A percentile compares a stretch with the other conserved stretches of the same genome.
phyloP scores from a whole-genome alignment of 495 filamentous ascomycete genomes.

The Hypoxylon fuscum region DNA sequence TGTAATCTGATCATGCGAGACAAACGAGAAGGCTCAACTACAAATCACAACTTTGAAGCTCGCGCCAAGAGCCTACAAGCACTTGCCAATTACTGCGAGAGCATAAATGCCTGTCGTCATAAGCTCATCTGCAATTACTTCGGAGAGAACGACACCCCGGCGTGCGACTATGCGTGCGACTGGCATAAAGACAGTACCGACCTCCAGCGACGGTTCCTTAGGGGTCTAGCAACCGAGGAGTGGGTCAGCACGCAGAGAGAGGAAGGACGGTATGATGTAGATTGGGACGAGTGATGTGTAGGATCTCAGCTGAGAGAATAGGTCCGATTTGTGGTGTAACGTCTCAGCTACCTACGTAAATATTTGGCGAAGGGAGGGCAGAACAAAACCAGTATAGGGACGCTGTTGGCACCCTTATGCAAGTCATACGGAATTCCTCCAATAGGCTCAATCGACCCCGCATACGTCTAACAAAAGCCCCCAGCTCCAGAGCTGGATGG shows the following conservation, averaged over 20 bases:
- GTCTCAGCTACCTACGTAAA: not conserved
- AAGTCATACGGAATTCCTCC: conserved; percentile 39
- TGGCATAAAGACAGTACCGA: conserved; percentile 78
- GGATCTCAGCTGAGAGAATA: conserved; percentile 2
- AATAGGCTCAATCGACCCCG: conserved; percentile 37
- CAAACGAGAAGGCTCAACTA: conserved; percentile 48
- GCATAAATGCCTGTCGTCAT: conserved; percentile 76
- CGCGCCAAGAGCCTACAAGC: conserved; percentile 60
- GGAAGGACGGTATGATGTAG: conserved; percentile 60
- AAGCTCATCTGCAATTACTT: conserved; percentile 81
- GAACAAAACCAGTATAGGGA: conserved; percentile 8
- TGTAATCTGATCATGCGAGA: conserved; percentile 63
- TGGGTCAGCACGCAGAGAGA: conserved; percentile 77
- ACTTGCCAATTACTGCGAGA: conserved; percentile 84
- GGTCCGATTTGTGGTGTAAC: conserved; percentile 25
- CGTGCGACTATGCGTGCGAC: conserved; percentile 89
- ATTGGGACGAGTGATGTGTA: conserved; percentile 50
- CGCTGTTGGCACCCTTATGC: conserved; percentile 24
- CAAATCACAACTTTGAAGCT: conserved; percentile 47
- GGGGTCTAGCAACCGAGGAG: conserved; percentile 73
- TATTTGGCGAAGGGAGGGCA: conserved; percentile 11
- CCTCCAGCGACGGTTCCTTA: conserved; percentile 69
- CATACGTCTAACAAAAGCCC: conserved; percentile 33
- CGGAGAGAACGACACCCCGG: conserved; percentile 68
- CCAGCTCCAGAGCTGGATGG: conserved; percentile 20